These are phyloP conservation scores for Aristolochia fimbriata DNA, from an alignment of 164 flowering plant genomes.

Conservation along the genomic window DNA sequence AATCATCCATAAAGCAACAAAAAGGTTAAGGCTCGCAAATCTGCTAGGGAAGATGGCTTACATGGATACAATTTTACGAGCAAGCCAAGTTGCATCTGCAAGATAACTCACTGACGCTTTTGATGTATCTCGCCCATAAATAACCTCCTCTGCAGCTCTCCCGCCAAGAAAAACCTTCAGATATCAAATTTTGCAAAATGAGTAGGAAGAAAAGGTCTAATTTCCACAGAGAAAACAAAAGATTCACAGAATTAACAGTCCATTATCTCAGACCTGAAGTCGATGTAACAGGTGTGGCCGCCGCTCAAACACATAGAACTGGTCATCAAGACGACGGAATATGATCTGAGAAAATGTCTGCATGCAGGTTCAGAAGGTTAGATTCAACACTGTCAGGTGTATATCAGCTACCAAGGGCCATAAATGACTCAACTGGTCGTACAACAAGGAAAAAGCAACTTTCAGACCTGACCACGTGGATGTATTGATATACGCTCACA, in stretches of 20 bases:
- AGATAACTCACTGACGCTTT: slow-evolving; percentile 74
- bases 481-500: slow-evolving; percentile 81
- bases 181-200: background rate
- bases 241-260: background rate
- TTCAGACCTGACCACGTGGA: slow-evolving; percentile 81
- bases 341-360: slow-evolving; percentile 87
- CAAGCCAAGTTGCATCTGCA: slow-evolving; percentile 98
- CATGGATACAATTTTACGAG: slow-evolving; percentile 95
- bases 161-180: slow-evolving; percentile 86
- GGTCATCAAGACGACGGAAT: slow-evolving; percentile 87
- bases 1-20: background rate
- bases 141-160: slow-evolving; percentile 95
- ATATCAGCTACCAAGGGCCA: background rate
- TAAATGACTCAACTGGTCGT: background rate
- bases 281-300: slow-evolving; percentile 85
- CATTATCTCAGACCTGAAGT: slow-evolving; percentile 54
- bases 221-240: background rate
- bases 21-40: background rate
- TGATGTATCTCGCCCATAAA: slow-evolving; percentile 85
- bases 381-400: too few species aligned
- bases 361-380: slow-evolving; percentile 6
- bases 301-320: slow-evolving; percentile 80
- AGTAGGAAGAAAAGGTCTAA: background rate
- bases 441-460: slow-evolving; percentile 6
- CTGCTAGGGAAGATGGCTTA: slow-evolving; percentile 15